Evolutionary conservation across 495 filamentous ascomycete species (phyloP).

Genomic region (Penicillium ochrochloron): DNA sequence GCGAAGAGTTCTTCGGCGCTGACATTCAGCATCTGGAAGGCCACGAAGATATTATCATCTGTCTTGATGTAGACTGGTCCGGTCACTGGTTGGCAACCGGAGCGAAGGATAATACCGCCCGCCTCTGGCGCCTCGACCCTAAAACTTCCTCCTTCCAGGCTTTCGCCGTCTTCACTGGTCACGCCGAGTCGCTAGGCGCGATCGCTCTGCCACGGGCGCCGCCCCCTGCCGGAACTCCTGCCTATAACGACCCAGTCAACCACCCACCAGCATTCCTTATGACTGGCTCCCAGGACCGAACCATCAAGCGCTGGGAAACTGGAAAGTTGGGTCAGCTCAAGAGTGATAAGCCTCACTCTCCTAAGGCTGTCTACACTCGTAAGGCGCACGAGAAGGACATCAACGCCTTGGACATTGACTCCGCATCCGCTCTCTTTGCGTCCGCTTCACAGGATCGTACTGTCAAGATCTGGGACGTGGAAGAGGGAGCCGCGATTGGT

Average conservation of each 20-base stretch:
- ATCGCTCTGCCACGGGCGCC: conserved; percentile 74
- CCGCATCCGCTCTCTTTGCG: conserved; percentile 74
- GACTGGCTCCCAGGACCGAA: conserved; percentile 92
- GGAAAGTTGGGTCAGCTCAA: conserved; percentile 49
- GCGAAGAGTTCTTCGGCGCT: conserved; percentile 75
- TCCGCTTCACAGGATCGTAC: conserved; percentile 96
- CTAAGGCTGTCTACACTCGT: conserved; percentile 74
- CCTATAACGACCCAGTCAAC: conserved; percentile 67
- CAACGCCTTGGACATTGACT: conserved; percentile 85
- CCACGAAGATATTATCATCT: conserved; percentile 95
- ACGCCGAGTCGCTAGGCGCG: conserved; percentile 94
- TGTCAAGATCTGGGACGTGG: conserved; percentile 92
- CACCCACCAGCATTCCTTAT: conserved; percentile 83
- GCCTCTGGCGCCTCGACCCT: conserved; percentile 88
- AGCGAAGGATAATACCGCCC: conserved; percentile 93
- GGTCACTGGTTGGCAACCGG: conserved; percentile 96
- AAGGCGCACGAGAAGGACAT: conserved; percentile 99
- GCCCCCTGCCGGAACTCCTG: conserved; percentile 67
- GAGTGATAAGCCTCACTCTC: conserved; percentile 42
- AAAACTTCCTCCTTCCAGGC: conserved; percentile 73
- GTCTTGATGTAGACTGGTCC: conserved; percentile 92
- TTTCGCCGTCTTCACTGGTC: conserved; percentile 81
- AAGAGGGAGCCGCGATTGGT: conserved; percentile 85
- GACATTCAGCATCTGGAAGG: conserved; percentile 85
- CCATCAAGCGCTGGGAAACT: conserved; percentile 88